phyloP scores from a whole-genome alignment of 202 grass and related monocot species.

The Brachypodium distachyon region DNA sequence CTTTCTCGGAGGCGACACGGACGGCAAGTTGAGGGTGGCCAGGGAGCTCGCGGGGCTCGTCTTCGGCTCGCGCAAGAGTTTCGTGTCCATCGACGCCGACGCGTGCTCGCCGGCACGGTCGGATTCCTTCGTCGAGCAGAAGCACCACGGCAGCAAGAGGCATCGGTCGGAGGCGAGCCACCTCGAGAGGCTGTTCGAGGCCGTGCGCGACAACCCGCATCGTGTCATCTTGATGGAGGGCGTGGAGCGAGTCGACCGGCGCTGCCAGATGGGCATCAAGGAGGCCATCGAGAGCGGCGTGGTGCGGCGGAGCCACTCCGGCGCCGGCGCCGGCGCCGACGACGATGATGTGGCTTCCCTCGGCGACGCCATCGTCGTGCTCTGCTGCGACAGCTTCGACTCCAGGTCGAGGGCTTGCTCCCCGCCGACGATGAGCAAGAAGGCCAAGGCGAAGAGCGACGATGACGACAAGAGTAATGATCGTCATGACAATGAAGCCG shows the following conservation, averaged over 20 bases:
- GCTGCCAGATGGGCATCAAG: conserved; percentile 44
- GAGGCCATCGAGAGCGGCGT: conserved; percentile 57
- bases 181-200: conserved; percentile 52
- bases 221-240: conserved; percentile 70
- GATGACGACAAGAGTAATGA: background rate
- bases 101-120: conserved; percentile 21
- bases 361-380: conserved; percentile 69
- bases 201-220: conserved; percentile 46
- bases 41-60: conserved; percentile 74
- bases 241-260: conserved; percentile 35
- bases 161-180: conserved; percentile 20
- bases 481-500: conserved; percentile 8
- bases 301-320: conserved; percentile 14
- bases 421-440: conserved; percentile 33
- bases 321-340: conserved; percentile 41
- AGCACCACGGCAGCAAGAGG: conserved; percentile 53
- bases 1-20: conserved; percentile 58
- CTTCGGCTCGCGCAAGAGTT: conserved; percentile 55
- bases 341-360: no score
- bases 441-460: conserved; percentile 28
- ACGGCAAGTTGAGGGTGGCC: conserved; percentile 70
- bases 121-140: conserved; percentile 29
- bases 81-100: conserved; percentile 32
- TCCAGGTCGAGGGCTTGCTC: conserved; percentile 45
- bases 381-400: conserved; percentile 62